Evolutionary conservation across 129 eudicot genomes (phyloP).

Genomic region (Chrysanthemum lavandulifolium): DNA sequence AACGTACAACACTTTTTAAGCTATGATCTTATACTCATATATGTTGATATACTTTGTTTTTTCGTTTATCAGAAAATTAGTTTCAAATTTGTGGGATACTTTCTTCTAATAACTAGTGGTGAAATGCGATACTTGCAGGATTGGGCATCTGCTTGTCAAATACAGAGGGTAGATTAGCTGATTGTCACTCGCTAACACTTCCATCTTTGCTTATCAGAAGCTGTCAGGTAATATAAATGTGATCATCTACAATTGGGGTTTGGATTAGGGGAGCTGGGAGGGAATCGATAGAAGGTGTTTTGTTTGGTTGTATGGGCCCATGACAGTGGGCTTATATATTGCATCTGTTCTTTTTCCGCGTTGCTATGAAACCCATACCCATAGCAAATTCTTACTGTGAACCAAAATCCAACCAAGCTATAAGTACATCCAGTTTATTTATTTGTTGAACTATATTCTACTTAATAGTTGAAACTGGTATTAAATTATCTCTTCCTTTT

Average conservation of each 20-base stretch:
- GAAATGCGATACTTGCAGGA: constrained; percentile 2
- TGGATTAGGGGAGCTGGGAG: no score
- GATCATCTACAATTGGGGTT: neutral
- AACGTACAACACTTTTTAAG: neutral
- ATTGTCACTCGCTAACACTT: neutral
- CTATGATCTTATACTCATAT: constrained; percentile 6
- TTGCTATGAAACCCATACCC: neutral
- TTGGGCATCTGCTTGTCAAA: constrained; percentile 4
- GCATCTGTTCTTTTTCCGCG: no score
- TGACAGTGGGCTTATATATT: no score
- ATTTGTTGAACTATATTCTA: neutral
- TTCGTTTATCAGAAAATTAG: neutral
- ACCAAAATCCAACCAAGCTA: neutral
- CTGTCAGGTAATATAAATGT: neutral
- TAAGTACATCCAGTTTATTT: neutral
- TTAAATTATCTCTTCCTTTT: neutral
- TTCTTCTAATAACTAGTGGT: constrained; percentile 3
- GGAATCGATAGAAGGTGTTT: no score
- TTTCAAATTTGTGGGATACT: neutral
- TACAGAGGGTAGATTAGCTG: neutral
- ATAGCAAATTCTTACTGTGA: neutral
- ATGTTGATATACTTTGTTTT: neutral
- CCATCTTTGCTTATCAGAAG: neutral
- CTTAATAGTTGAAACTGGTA: neutral
- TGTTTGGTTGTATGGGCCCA: no score